Conservation (phyloP, 169 alveolate species). For the Theileria equi region DNA sequence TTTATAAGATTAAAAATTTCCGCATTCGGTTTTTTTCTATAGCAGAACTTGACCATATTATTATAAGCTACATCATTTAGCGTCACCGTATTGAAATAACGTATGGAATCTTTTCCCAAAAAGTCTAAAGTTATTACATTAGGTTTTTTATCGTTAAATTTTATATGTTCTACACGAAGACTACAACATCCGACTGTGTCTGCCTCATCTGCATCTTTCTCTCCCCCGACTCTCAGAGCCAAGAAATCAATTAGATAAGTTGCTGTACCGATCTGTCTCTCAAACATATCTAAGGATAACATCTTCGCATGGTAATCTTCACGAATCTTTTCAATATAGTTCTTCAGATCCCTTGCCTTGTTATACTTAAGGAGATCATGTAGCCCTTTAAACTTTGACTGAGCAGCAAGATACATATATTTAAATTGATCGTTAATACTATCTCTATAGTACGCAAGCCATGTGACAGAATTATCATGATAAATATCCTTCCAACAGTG, state of each 20-base stretch:
- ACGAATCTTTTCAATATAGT: constrained; percentile 84
- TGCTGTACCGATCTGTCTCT: constrained; percentile 96
- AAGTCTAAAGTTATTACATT: constrained; percentile 84
- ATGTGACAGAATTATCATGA: constrained; percentile 94
- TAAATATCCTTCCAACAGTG: constrained; percentile 95
- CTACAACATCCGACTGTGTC: constrained; percentile 99
- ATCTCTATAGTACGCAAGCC: constrained; percentile 95
- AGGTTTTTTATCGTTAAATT: constrained; percentile 66
- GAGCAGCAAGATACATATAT: constrained; percentile 93
- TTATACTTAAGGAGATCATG: constrained; percentile 94
- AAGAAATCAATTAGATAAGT: constrained; percentile 96
- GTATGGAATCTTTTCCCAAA: constrained; percentile 96
- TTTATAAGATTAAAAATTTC: constrained; percentile 89
- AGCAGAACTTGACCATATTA: constrained; percentile 77
- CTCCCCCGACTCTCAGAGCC: constrained; percentile 99
- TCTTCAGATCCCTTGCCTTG: constrained; percentile 91
- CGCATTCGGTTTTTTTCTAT: constrained; percentile 84
- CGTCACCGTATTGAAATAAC: constrained; percentile 91
- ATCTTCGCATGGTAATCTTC: constrained; percentile 87
- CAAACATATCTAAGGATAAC: constrained; percentile 73
- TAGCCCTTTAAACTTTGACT: constrained; percentile 92
- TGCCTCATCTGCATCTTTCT: constrained; percentile 98
- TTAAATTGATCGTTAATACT: constrained; percentile 88
- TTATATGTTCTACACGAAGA: constrained; percentile 94
- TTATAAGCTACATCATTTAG: constrained; percentile 81